Percentiles rank a stretch among this genome's conserved stretches.
Evolutionary conservation across 352 stramenopile genomes (phyloP).

Genomic region (Phytophthora ohioensis): DNA sequence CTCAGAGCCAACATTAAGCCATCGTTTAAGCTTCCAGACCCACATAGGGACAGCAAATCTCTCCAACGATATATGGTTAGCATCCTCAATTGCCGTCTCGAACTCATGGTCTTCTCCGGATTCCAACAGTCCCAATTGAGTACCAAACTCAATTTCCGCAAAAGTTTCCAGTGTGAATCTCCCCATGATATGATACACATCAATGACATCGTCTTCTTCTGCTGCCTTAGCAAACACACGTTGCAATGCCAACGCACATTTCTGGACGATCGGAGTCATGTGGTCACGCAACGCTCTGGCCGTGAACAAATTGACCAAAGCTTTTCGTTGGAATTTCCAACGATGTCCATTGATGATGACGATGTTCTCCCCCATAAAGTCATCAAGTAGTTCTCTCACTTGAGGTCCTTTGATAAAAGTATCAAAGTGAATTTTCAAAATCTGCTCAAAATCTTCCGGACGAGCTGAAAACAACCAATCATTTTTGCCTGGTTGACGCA

Average conservation of each 20-base stretch:
- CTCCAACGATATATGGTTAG: slow-evolving; percentile 41
- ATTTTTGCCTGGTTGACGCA: slow-evolving; percentile 54
- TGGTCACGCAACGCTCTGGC: slow-evolving; percentile 45
- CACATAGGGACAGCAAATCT: slow-evolving; percentile 43
- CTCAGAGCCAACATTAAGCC: slow-evolving; percentile 49
- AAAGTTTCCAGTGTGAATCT: slow-evolving; percentile 57
- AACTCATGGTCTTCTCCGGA: slow-evolving; percentile 43
- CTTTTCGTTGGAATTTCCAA: slow-evolving; percentile 60
- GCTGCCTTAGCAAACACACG: slow-evolving; percentile 28
- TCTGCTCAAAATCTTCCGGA: slow-evolving; percentile 57
- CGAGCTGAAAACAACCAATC: slow-evolving; percentile 50
- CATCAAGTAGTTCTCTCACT: slow-evolving; percentile 45
- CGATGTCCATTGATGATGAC: slow-evolving; percentile 53
- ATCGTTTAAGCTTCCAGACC: slow-evolving; percentile 60
- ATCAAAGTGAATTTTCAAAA: slow-evolving; percentile 61
- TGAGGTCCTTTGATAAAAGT: slow-evolving; percentile 58
- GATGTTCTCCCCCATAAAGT: slow-evolving; percentile 60
- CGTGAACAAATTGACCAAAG: slow-evolving; percentile 53
- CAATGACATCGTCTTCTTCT: slow-evolving; percentile 9
- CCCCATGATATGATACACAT: slow-evolving; percentile 47
- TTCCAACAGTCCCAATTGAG: slow-evolving; percentile 44
- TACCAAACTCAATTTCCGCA: slow-evolving; percentile 56
- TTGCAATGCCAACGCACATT: slow-evolving; percentile 41
- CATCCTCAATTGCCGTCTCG: slow-evolving; percentile 45
- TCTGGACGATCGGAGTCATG: slow-evolving; percentile 49